Evolutionary conservation across 805 yeast genomes (phyloP).

Genomic region (Kuraishia capsulata): DNA sequence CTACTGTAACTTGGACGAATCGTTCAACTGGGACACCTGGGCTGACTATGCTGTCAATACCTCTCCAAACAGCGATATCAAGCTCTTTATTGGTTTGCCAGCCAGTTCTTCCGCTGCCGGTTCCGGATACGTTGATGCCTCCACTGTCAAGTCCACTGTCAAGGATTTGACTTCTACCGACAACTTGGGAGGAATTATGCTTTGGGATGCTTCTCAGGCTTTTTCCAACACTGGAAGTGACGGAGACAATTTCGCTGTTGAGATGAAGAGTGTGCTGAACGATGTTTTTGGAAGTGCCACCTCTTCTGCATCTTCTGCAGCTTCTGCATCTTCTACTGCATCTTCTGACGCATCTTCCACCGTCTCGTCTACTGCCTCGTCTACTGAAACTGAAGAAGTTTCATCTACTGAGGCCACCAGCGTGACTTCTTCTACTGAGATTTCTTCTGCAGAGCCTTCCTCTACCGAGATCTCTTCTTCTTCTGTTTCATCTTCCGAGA

Average conservation of each 20-base stretch:
- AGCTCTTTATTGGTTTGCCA: slow-evolving; percentile 70
- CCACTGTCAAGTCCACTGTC: slow-evolving; percentile 23
- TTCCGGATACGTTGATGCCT: slow-evolving; percentile 44
- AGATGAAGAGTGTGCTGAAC: slow-evolving; percentile 16
- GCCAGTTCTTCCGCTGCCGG: slow-evolving; percentile 42
- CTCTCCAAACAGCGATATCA: slow-evolving; percentile 62
- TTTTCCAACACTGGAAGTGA: slow-evolving; percentile 35
- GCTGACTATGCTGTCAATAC: slow-evolving; percentile 42
- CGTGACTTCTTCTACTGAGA: slow-evolving; percentile 9
- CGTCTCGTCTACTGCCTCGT: slow-evolving; percentile 4
- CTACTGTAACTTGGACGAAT: slow-evolving; percentile 46
- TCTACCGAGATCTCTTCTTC: slow-evolving; percentile 4
- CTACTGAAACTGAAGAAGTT: slow-evolving; percentile 8
- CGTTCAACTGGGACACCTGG: slow-evolving; percentile 72
- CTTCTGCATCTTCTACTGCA: slow-evolving; percentile 6
- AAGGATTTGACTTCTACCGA: slow-evolving; percentile 16
- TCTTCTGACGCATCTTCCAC: slow-evolving; percentile 7
- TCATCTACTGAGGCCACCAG: slow-evolving; percentile 7
- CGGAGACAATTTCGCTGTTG: slow-evolving; percentile 25
- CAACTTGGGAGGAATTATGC: slow-evolving; percentile 63
- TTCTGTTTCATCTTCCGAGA: slow-evolving; percentile 6
- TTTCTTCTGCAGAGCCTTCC: slow-evolving; percentile 27
- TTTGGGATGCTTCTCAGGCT: slow-evolving; percentile 78
- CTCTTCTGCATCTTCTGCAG: slow-evolving; percentile 4
- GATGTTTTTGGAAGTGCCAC: slow-evolving; percentile 7